Evolutionary conservation across 2,329 filamentous ascomycete genomes (phyloP).

Genomic region (Grosmannia clavigera): DNA sequence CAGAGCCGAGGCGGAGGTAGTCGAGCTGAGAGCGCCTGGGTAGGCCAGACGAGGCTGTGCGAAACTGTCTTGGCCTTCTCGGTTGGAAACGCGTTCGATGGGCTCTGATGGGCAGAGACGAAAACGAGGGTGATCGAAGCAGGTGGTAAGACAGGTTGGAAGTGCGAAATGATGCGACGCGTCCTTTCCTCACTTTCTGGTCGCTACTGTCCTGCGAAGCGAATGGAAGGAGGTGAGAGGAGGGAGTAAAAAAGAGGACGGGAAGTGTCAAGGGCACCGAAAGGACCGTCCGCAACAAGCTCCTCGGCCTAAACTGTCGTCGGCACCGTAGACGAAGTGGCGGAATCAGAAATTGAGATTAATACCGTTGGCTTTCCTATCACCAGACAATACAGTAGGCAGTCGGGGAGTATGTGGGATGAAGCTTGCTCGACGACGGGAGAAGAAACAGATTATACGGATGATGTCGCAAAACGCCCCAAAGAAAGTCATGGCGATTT

Average conservation of each 20-base stretch:
- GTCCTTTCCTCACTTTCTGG: not conserved
- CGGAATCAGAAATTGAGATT: not conserved
- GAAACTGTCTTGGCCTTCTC: not conserved
- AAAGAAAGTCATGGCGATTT: not conserved
- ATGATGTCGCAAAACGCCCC: constrained; percentile 2
- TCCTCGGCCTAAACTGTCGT: not conserved
- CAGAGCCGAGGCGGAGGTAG: not conserved
- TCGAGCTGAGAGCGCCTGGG: not conserved
- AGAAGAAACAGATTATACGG: not conserved
- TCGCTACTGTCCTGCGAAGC: not conserved
- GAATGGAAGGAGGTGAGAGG: not conserved
- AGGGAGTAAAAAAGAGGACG: not conserved
- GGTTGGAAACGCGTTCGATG: not conserved
- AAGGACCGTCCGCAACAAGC: not conserved
- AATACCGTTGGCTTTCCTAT: not conserved
- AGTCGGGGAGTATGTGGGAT: not conserved
- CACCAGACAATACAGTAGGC: not conserved
- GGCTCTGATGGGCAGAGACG: not conserved
- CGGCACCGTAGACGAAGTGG: not conserved
- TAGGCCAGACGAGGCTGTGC: not conserved
- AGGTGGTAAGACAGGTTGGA: not conserved
- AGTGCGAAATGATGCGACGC: not conserved
- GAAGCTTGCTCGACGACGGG: not conserved
- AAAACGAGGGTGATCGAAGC: too few relatives aligned
- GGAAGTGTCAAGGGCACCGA: not conserved